Conservation (phyloP, 1,284 basidiomycete species). For the Cryptococcus floricola region DNA sequence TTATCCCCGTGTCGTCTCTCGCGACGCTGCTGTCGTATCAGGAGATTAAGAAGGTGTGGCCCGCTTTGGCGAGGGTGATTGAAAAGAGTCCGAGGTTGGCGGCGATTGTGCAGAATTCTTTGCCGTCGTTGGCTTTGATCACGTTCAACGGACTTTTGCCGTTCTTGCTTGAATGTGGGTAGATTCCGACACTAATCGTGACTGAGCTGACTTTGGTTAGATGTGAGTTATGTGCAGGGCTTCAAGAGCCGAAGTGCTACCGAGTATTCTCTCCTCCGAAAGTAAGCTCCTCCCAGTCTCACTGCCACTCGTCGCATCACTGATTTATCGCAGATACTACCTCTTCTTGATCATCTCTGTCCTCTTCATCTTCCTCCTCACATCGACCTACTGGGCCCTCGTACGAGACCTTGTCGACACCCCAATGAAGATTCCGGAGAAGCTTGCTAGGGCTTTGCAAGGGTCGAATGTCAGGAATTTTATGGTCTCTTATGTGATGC, state of each 20-base stretch:
- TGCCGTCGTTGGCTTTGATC: conserved; percentile 86
- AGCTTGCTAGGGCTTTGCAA: conserved; percentile 75
- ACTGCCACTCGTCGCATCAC: not conserved
- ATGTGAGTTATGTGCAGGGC: conserved; percentile 81
- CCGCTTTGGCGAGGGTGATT: conserved; percentile 72
- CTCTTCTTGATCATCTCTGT: conserved; percentile 91
- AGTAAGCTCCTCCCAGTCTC: conserved; percentile 55
- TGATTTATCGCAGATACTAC: conserved; percentile 64
- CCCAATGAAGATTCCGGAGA: conserved; percentile 75
- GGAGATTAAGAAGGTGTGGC: conserved; percentile 83
- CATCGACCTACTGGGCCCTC: conserved; percentile 83
- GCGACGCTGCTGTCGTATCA: conserved; percentile 82
- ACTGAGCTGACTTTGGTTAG: conserved; percentile 49
- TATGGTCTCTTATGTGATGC: conserved; percentile 90
- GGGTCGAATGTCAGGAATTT: conserved; percentile 68
- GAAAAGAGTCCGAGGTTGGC: conserved; percentile 72
- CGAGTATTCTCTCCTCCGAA: conserved; percentile 87
- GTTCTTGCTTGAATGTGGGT: conserved; percentile 76
- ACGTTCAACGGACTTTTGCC: conserved; percentile 84
- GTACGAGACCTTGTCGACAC: conserved; percentile 81
- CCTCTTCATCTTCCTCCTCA: conserved; percentile 90
- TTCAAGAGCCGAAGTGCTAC: conserved; percentile 83
- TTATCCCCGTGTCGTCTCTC: conserved; percentile 77
- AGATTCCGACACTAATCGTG: conserved; percentile 2
- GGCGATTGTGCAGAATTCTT: conserved; percentile 86